These are phyloP conservation scores for Begonia masoniana DNA, from an alignment of 306 rosid genomes.

Conservation along the genomic window DNA sequence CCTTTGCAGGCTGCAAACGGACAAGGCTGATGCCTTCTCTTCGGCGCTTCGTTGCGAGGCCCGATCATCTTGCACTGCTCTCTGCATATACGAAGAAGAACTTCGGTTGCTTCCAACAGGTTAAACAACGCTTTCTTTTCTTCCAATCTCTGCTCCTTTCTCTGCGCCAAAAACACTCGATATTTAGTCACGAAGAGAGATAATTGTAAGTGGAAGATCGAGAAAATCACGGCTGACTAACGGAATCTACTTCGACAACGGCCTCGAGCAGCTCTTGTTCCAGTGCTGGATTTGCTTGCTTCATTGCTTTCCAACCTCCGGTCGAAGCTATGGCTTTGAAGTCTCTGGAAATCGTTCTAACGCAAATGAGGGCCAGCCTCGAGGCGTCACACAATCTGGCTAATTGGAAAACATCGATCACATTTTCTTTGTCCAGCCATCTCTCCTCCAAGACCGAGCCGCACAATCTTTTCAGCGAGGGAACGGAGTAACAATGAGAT, in stretches of 20 bases:
- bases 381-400: conserved; percentile 30
- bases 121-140: conserved; percentile 42
- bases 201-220: neutral
- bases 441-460: conserved; percentile 19
- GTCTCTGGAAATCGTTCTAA: conserved; percentile 21
- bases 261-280: conserved; percentile 34
- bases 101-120: conserved; percentile 88
- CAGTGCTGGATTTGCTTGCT: conserved; percentile 25
- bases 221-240: conserved; percentile 12
- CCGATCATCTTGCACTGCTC: conserved; percentile 80
- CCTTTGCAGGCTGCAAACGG: conserved; percentile 61
- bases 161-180: conserved; percentile 19
- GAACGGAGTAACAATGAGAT: conserved; percentile 27
- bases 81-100: conserved; percentile 74
- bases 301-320: conserved; percentile 38
- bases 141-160: conserved; percentile 50
- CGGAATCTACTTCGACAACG: conserved; percentile 30
- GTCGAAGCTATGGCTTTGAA: conserved; percentile 27
- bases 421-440: conserved; percentile 29
- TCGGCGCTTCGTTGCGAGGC: conserved; percentile 38
- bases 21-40: conserved; percentile 36
- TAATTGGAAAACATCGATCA: conserved; percentile 32
- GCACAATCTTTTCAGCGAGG: conserved; percentile 27
- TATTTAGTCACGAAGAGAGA: neutral
- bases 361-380: conserved; percentile 23